Base-by-base conservation (phyloP, 1,139 yeast species). In the Pichia sp. region DNA sequence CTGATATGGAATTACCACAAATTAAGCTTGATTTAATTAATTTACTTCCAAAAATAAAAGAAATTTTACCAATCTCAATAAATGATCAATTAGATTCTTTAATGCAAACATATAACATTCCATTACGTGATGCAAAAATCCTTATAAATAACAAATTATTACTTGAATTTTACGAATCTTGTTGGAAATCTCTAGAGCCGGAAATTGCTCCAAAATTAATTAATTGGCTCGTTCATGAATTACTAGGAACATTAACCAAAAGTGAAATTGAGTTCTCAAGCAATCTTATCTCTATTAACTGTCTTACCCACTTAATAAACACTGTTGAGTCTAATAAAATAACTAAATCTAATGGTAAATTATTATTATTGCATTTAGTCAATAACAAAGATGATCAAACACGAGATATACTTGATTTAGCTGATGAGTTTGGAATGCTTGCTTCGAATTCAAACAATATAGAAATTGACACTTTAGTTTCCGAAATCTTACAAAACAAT, bases 181-280 rank as follows among this genome's bases (percentile, higher is more conserved):
- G 79, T 60, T 53, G 70, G 23, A 54, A 64, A 1, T 5, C 15
- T 1, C 62, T 83, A 1, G 58, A 63, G 1, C 11, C 10, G 7
- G 35, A 29, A 3, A 38, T 43, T 28, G 47, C 35, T 25, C 70
- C 67, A 43, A 54, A 68, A 23, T 78, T 83, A 1, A 78, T 81
- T 32, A 87, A 85, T 54, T 88, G 96, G 96, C 62, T 88, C 9
- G 78, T 87, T 18, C 93, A 91, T 61, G 91, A 86, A 49, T 63
- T 88, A 26, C 56, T 86, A 20, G 96, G 96, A 0, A 69, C 77
- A 14, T 70, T 86, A 47, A 70, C 78, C 10, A 78, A 76, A 52
- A 63, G 72, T 9, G 69, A 74, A 14, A 51, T 67, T 30, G 57
- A 60, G 5, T 66, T 80, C 31, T 65, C 65, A 29, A 49, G 64